phyloP scores from a whole-genome alignment of 768 basidiomycete species.

The Dendrothele bispora region DNA sequence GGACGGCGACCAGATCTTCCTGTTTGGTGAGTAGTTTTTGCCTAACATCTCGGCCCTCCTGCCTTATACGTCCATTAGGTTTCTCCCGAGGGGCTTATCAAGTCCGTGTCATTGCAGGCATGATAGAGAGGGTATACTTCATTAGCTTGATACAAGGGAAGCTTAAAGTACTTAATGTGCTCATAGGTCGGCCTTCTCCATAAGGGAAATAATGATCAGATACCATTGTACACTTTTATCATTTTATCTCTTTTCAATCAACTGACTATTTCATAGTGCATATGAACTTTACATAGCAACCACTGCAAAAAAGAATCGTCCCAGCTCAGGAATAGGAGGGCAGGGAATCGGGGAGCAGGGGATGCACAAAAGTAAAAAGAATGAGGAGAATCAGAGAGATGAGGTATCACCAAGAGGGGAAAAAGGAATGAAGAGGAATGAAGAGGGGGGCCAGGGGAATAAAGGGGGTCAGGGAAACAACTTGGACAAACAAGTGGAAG shows the following conservation, averaged over 20 bases:
- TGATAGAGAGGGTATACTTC: conserved; percentile 46
- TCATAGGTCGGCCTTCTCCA: too few species aligned
- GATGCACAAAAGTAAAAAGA: neutral
- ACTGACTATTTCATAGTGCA: conserved; percentile 26
- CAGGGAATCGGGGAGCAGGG: too few species aligned
- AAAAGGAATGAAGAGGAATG: too few species aligned
- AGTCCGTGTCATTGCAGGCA: conserved; percentile 40
- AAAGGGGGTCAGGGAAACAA: too few species aligned
- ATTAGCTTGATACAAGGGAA: too few species aligned
- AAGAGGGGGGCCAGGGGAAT: too few species aligned
- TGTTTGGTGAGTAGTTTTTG: conserved; percentile 33
- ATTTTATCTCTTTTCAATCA: conserved; percentile 1
- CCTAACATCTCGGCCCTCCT: neutral
- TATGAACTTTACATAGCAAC: conserved; percentile 42
- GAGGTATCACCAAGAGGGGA: too few species aligned
- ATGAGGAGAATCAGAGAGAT: too few species aligned
- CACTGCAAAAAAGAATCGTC: too few species aligned
- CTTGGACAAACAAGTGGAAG: too few species aligned
- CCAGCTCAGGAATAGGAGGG: too few species aligned
- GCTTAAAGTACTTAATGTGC: too few species aligned
- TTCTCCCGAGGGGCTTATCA: conserved; percentile 52
- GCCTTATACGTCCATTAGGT: conserved; percentile 27
- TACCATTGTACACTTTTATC: conserved; percentile 35
- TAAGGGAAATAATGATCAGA: conserved; percentile 39
- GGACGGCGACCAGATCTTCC: conserved; percentile 36